A percentile compares a stretch with the other conserved stretches of the same genome.
phyloP scores from a whole-genome alignment of 2,329 filamentous ascomycete genomes.

The Aplosporella prunicola region DNA sequence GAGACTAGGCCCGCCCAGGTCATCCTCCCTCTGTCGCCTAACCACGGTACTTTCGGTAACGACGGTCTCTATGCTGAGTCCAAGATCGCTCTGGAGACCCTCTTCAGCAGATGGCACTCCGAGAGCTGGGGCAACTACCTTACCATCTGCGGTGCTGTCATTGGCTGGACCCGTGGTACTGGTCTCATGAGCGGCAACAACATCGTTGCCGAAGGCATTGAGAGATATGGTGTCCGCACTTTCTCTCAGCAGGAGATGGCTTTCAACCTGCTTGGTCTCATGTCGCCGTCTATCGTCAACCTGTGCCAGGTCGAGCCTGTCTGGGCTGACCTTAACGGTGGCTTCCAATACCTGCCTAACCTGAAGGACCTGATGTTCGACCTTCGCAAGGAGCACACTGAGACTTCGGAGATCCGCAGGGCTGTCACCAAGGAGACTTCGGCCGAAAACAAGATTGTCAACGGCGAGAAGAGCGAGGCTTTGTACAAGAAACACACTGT shows the following conservation, averaged over 20 bases:
- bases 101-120: slow-evolving; percentile 97
- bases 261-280: slow-evolving; percentile 92
- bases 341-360: slow-evolving; percentile 93
- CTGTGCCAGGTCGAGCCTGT: slow-evolving; percentile 93
- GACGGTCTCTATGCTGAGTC: slow-evolving; percentile 98
- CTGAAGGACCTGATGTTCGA: slow-evolving; percentile 90
- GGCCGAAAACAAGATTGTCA: slow-evolving; percentile 94
- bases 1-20: slow-evolving; percentile 96
- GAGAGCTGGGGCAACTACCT: slow-evolving; percentile 97
- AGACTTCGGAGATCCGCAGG: slow-evolving; percentile 85
- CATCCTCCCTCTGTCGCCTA: slow-evolving; percentile 88
- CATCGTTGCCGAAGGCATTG: slow-evolving; percentile 90
- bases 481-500: slow-evolving; percentile 92
- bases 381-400: slow-evolving; percentile 87
- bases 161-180: slow-evolving; percentile 97
- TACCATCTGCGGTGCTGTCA: slow-evolving; percentile 95
- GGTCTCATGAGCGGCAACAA: slow-evolving; percentile 98
- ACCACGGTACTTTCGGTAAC: slow-evolving; percentile 96
- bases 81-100: slow-evolving; percentile 89
- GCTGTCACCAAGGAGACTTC: slow-evolving; percentile 93
- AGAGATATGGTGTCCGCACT: slow-evolving; percentile 91
- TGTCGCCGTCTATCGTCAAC: slow-evolving; percentile 89
- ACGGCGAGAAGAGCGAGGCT: slow-evolving; percentile 83
- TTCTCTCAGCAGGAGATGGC: slow-evolving; percentile 99
- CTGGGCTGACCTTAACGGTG: slow-evolving; percentile 94